A percentile compares a stretch with the other conserved stretches of the same genome.
Evolutionary conservation across 257 asterid species (phyloP).

Genomic region (Leptodermis oblonga): DNA sequence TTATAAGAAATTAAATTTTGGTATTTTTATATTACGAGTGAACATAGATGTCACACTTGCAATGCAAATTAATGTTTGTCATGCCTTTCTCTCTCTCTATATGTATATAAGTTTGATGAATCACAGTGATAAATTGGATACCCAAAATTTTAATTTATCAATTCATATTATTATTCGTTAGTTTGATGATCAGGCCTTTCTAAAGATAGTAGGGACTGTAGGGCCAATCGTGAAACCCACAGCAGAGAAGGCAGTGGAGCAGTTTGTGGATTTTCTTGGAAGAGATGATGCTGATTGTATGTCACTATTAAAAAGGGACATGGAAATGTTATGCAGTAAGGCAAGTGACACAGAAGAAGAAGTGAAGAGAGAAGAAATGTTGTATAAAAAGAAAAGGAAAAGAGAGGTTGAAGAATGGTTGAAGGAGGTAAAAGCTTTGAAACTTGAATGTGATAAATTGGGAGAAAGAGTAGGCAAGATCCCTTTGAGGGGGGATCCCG

Average conservation of each 20-base stretch:
- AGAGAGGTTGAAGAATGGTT: background rate
- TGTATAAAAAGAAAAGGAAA: background rate
- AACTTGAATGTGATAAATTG: background rate
- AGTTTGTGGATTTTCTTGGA: background rate
- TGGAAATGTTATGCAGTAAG: background rate
- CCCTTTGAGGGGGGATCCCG: background rate
- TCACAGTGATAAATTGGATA: no score
- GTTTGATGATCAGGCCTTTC: no score
- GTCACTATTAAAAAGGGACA: background rate
- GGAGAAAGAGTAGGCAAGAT: background rate
- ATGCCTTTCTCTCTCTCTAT: no score
- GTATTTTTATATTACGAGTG: no score
- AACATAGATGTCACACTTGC: no score
- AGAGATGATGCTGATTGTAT: background rate
- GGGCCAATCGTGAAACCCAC: no score
- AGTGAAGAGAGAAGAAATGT: background rate
- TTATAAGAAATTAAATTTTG: no score
- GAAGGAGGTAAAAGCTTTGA: background rate
- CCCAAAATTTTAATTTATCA: no score
- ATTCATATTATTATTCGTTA: no score
- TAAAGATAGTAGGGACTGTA: no score
- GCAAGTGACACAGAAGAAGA: background rate
- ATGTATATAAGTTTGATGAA: no score
- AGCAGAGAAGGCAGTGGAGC: background rate
- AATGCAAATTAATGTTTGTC: no score